These are phyloP conservation scores for Phytophthora fragariaefolia DNA, from an alignment of 352 stramenopile genomes.

Conservation along the genomic window DNA sequence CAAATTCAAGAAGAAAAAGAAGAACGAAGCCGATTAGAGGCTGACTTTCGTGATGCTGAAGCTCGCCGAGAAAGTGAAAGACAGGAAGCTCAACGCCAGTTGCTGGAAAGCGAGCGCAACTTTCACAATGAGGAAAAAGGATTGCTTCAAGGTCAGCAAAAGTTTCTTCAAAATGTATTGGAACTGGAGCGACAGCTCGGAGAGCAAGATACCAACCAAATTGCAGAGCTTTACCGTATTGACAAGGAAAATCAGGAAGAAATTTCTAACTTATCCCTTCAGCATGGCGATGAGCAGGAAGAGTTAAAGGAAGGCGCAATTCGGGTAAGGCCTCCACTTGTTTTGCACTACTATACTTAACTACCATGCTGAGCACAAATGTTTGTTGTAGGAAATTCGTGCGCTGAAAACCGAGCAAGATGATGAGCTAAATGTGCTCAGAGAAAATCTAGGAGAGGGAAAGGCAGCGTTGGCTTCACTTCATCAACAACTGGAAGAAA, in stretches of 20 bases:
- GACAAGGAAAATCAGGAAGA: constrained; percentile 65
- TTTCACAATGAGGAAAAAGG: constrained; percentile 77
- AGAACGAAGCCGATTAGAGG: constrained; percentile 60
- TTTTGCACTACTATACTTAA: neutral
- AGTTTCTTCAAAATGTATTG: constrained; percentile 67
- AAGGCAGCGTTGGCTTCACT: constrained; percentile 53
- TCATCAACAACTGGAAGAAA: constrained; percentile 60
- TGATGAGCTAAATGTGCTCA: constrained; percentile 52
- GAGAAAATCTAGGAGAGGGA: constrained; percentile 59
- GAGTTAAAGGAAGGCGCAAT: constrained; percentile 67
- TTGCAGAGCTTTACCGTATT: constrained; percentile 67
- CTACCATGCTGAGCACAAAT: no score
- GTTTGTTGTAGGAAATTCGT: constrained; percentile 63
- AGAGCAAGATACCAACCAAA: constrained; percentile 68
- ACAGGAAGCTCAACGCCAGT: constrained; percentile 52
- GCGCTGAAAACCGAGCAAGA: constrained; percentile 67
- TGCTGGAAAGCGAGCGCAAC: constrained; percentile 68
- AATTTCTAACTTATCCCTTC: constrained; percentile 41
- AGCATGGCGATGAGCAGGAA: constrained; percentile 66
- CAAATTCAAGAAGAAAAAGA: constrained; percentile 68
- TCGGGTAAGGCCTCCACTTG: constrained; percentile 36
- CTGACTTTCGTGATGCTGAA: constrained; percentile 42
- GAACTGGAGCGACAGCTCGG: constrained; percentile 69
- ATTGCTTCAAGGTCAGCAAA: constrained; percentile 67
- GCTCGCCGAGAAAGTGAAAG: constrained; percentile 55